Conservation (phyloP, 140 eudicot genomes). For the Stevia rebaudiana region DNA sequence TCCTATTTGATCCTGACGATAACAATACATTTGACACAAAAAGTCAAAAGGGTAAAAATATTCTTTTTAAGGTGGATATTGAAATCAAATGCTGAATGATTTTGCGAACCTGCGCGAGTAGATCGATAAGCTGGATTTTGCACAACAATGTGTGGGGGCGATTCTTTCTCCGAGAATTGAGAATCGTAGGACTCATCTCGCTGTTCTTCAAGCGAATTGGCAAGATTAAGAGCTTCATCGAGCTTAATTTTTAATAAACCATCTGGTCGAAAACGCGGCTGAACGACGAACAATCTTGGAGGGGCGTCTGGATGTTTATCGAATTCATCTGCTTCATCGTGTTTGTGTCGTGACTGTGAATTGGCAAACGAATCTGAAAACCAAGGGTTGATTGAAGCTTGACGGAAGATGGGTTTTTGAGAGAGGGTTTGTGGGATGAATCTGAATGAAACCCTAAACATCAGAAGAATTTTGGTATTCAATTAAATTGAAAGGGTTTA, state of each 20-base stretch:
- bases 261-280: constrained; percentile 72
- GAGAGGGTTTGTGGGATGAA: background rate
- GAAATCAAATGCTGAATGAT: background rate
- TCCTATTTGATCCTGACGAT: no score
- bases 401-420: background rate
- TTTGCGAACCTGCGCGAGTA: constrained; percentile 54
- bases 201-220: constrained; percentile 85
- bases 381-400: background rate
- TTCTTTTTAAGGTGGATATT: background rate
- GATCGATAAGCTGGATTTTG: constrained; percentile 67
- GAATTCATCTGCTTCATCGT: constrained; percentile 30
- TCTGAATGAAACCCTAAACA: background rate
- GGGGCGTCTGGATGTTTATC: constrained; percentile 41
- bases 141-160: constrained; percentile 73
- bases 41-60: constrained; percentile 13
- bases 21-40: background rate
- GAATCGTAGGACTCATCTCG: constrained; percentile 48
- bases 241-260: constrained; percentile 47
- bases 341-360: constrained; percentile 14
- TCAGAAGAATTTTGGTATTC: background rate
- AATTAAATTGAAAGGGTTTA: background rate
- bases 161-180: constrained; percentile 37
- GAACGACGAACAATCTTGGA: constrained; percentile 74
- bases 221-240: constrained; percentile 83
- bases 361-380: background rate